Conservation (phyloP, 768 basidiomycete species). For the Russula earlei region DNA sequence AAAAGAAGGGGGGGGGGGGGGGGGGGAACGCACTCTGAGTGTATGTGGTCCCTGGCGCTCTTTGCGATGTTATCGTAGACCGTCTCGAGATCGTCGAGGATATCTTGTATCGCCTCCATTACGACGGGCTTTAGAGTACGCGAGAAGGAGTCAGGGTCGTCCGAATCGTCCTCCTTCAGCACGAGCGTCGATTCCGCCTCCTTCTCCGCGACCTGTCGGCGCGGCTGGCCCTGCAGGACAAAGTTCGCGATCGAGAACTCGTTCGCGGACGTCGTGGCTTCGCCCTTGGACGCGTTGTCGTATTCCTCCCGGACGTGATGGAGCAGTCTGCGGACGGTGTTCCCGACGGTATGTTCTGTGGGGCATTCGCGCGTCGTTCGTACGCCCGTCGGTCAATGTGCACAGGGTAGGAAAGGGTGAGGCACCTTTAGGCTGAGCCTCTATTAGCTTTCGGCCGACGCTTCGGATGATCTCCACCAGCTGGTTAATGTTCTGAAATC, state of each 20-base stretch:
- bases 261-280: constrained; percentile 29
- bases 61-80: constrained; percentile 93
- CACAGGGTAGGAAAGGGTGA: neutral
- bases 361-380: no score
- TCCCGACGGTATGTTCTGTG: constrained; percentile 91
- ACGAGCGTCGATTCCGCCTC: constrained; percentile 47
- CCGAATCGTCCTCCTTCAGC: constrained; percentile 58
- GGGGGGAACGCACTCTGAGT: constrained; percentile 73
- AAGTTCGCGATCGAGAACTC: constrained; percentile 75
- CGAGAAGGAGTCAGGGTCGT: constrained; percentile 74
- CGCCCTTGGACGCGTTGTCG: constrained; percentile 59
- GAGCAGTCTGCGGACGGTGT: constrained; percentile 86
- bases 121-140: constrained; percentile 80
- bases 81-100: constrained; percentile 90
- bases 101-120: constrained; percentile 95
- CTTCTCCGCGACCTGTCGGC: constrained; percentile 33
- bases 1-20: neutral
- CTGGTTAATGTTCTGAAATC: constrained; percentile 81
- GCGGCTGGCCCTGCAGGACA: constrained; percentile 69
- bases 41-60: constrained; percentile 91
- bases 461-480: constrained; percentile 68
- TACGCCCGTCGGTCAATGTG: no score
- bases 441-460: constrained; percentile 72
- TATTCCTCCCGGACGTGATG: constrained; percentile 96
- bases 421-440: constrained; percentile 91